Evolutionary conservation across 345 rosid genomes (phyloP).

Genomic region (Salix caprea): DNA sequence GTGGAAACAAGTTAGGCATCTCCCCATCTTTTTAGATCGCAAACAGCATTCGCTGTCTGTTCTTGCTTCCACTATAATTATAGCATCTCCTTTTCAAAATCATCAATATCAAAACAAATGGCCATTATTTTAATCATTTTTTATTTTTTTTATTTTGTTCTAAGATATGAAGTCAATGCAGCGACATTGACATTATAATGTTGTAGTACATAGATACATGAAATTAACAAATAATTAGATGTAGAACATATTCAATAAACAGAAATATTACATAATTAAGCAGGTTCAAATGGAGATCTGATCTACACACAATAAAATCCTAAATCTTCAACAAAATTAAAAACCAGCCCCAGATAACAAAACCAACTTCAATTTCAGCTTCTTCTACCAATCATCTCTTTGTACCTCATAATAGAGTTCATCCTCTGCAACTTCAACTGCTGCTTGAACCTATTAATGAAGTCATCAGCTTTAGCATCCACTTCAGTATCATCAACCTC

Average conservation of each 20-base stretch:
- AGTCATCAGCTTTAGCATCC: constrained; percentile 81
- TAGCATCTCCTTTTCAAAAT: not conserved
- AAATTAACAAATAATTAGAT: not conserved
- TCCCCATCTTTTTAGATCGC: not conserved
- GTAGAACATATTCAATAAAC: not conserved
- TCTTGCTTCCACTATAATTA: not conserved
- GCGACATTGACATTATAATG: not conserved
- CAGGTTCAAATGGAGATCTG: not conserved
- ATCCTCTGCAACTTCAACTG: constrained; percentile 68
- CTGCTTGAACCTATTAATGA: constrained; percentile 66
- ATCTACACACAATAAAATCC: not conserved
- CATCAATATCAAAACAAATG: not conserved
- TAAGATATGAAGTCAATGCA: not conserved
- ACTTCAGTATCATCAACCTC: constrained; percentile 54
- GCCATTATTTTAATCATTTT: no score
- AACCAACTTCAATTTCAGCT: not conserved
- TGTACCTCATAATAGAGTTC: constrained; percentile 58
- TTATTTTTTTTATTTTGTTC: no score
- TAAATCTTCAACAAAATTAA: not conserved
- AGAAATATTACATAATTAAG: not conserved
- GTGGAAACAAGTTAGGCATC: not conserved
- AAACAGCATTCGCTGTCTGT: not conserved
- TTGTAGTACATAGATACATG: not conserved
- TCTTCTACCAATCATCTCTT: constrained; percentile 42
- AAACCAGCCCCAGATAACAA: not conserved